A percentile compares a stretch with the other conserved stretches of the same genome.
phyloP scores from a whole-genome alignment of 2,329 filamentous ascomycete genomes.

The Ophiosphaerella narmari region DNA sequence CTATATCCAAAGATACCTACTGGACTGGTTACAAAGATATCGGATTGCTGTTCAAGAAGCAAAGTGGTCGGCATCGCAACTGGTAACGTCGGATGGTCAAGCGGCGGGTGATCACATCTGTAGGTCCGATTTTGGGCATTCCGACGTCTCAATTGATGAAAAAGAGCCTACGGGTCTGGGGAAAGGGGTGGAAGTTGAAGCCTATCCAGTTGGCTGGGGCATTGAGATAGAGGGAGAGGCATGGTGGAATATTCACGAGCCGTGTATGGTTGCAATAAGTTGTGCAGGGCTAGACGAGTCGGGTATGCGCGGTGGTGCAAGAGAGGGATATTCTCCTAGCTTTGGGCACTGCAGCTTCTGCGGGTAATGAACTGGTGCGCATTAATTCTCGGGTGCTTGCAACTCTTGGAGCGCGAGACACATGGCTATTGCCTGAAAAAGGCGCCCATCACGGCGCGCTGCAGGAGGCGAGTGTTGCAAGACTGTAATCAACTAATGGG shows the following conservation, averaged over 20 bases:
- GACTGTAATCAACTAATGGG: slow-evolving; percentile 29
- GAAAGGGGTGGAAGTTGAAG: slow-evolving; percentile 58
- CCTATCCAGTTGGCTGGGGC: slow-evolving; percentile 27
- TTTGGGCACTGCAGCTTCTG: slow-evolving; percentile 22
- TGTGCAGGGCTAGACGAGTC: slow-evolving; percentile 19
- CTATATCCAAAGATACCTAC: slow-evolving; percentile 65
- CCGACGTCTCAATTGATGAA: slow-evolving; percentile 51
- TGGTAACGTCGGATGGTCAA: slow-evolving; percentile 56
- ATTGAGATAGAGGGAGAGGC: slow-evolving; percentile 24
- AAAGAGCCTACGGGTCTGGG: slow-evolving; percentile 59
- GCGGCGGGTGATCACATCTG: slow-evolving; percentile 58
- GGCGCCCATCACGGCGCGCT: slow-evolving; percentile 9
- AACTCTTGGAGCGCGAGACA: slow-evolving; percentile 23
- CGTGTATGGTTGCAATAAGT: slow-evolving; percentile 16
- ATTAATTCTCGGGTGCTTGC: slow-evolving; percentile 22
- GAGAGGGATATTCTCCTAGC: slow-evolving; percentile 4
- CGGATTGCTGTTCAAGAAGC: slow-evolving; percentile 53
- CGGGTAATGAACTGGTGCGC: slow-evolving; percentile 20
- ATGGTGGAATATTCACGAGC: slow-evolving; percentile 3
- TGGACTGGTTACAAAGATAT: slow-evolving; percentile 72
- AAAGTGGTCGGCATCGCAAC: slow-evolving; percentile 47
- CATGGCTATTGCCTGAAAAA: slow-evolving; percentile 33
- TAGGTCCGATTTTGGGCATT: slow-evolving; percentile 53
- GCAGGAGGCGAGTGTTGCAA: slow-evolving; percentile 9
- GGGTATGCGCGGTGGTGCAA: slow-evolving; percentile 22